phyloP scores from a whole-genome alignment of 2,329 filamentous ascomycete species.

The Rutstroemia sp. region DNA sequence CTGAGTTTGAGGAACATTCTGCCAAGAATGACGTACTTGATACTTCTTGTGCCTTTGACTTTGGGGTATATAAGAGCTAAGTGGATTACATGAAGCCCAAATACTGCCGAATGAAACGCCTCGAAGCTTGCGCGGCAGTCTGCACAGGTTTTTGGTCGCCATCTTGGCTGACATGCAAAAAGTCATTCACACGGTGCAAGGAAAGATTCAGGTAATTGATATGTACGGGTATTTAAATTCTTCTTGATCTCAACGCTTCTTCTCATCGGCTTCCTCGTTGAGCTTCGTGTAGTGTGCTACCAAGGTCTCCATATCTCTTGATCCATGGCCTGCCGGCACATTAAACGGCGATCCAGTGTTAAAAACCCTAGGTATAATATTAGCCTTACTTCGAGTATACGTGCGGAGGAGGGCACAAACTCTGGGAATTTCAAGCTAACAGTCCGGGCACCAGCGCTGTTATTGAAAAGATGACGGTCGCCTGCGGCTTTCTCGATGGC shows the following conservation, averaged over 20 bases:
- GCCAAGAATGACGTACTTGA: too few species aligned
- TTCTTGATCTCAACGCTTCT: conserved; percentile 31
- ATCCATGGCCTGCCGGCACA: conserved; percentile 50
- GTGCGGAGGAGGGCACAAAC: conserved; percentile 39
- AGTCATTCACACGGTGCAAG: neutral
- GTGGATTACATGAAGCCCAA: too few species aligned
- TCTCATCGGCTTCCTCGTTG: conserved; percentile 48
- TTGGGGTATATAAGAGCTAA: too few species aligned
- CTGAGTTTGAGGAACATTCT: too few species aligned
- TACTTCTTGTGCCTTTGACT: too few species aligned
- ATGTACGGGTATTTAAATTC: conserved; percentile 13
- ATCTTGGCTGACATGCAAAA: neutral
- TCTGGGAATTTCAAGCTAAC: conserved; percentile 55
- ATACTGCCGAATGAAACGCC: too few species aligned
- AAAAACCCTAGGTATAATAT: conserved; percentile 44
- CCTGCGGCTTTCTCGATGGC: conserved; percentile 55
- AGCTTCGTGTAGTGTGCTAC: conserved; percentile 56
- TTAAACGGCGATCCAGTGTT: conserved; percentile 58
- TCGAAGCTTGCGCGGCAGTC: too few species aligned
- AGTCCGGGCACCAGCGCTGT: conserved; percentile 34
- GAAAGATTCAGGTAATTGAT: conserved; percentile 1
- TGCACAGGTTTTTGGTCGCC: neutral
- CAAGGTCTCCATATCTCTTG: conserved; percentile 49
- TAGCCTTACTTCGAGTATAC: neutral
- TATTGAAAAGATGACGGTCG: conserved; percentile 54